Base-by-base conservation (phyloP, 352 stramenopile genomes). In the Phytophthora citrophthora region DNA sequence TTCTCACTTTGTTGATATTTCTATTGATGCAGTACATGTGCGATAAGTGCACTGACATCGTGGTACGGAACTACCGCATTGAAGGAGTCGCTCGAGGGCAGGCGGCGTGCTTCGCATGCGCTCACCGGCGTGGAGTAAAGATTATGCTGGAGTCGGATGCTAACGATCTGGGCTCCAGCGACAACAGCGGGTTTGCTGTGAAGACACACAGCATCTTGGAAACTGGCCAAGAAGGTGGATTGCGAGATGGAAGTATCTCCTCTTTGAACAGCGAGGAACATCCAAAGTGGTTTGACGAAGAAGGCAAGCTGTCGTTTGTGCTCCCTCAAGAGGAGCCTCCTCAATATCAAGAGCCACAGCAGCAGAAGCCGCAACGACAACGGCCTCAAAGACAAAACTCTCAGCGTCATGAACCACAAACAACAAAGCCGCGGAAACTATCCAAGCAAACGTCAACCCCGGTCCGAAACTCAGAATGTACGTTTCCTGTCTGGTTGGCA, bases 21-120 rank as follows among this genome's bases (percentile, higher is more conserved):
- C 20, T 58, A 11, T 59, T 57, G 39, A 9, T 72, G 29, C 56
- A 91, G 83, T 89, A 81, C 55, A 74, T 91, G 63, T 91, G 83
- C 68, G 81, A 87, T 59, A 89, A 85, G 45, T 91, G 83, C 63
- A 68, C 51, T 27, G 67, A 78, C 43, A 89, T 91, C 24, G 77
- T 90, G 8, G 60, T 64, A 15, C 74, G 80, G 46, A 89, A 89
- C 62, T 90, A 88, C 48, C 70, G 71, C 10, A 69, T 90, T 26
- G 69, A 84, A 13, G 65, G 69, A 27, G 46, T 87, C 7, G 47
- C 56, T 7, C 61, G 46, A 26, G 62, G 71, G 31, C 69, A 77
- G 34, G 44, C 82, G 26, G 76, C 72, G 26, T 91, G 83, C 59
- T 90, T 89, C 52, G 64, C 81, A 13, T 91, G 83, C 20, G 73